A percentile compares a stretch with the other conserved stretches of the same genome.
Evolutionary conservation across 768 basidiomycete species (phyloP).

Genomic region (Glaciozyma antarctica): DNA sequence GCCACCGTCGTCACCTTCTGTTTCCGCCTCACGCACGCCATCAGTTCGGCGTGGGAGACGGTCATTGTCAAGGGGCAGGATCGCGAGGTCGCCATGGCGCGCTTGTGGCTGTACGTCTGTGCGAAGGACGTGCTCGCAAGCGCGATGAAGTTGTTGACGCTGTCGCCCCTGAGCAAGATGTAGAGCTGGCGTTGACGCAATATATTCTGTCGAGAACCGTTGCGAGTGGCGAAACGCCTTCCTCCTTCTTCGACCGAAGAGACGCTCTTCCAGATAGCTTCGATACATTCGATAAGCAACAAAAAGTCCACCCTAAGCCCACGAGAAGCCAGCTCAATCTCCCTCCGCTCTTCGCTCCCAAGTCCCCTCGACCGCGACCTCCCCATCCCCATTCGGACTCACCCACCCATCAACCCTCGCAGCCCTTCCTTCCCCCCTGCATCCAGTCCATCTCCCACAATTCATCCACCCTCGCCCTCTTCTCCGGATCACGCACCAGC

Average conservation of each 20-base stretch:
- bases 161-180: slow-evolving; percentile 88
- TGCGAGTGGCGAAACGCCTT: background rate
- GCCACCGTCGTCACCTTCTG: slow-evolving; percentile 83
- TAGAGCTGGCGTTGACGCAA: slow-evolving; percentile 38
- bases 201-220: background rate
- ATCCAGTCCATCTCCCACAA: slow-evolving; percentile 55
- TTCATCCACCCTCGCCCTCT: slow-evolving; percentile 54
- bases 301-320: no score
- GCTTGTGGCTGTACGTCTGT: slow-evolving; percentile 78
- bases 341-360: background rate
- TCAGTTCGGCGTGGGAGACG: slow-evolving; percentile 85
- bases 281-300: no score
- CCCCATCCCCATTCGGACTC: background rate
- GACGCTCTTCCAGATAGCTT: no score
- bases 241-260: no score
- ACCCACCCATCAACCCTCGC: slow-evolving; percentile 11
- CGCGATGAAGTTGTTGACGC: slow-evolving; percentile 76
- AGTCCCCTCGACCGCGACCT: background rate
- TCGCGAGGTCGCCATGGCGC: slow-evolving; percentile 66
- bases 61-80: slow-evolving; percentile 74
- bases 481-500: slow-evolving; percentile 60
- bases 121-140: slow-evolving; percentile 81
- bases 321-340: background rate
- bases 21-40: slow-evolving; percentile 69
- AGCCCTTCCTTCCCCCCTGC: slow-evolving; percentile 41